phyloP scores from a whole-genome alignment of 2,329 filamentous ascomycete genomes.

The Ceratocystis albifundus region DNA sequence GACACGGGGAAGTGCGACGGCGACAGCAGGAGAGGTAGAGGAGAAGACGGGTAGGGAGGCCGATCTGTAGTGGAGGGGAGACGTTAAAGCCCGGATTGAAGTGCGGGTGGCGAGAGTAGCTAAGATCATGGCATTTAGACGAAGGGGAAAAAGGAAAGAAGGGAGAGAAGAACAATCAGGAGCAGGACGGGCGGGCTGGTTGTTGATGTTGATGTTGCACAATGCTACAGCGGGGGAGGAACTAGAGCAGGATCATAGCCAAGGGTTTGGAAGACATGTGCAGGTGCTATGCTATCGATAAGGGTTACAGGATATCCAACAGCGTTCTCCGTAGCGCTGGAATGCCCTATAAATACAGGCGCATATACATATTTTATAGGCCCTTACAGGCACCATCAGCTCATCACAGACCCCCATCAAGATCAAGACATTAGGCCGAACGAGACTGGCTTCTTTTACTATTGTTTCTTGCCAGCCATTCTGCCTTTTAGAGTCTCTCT shows the following conservation, averaged over 20 bases:
- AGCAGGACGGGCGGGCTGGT: not conserved
- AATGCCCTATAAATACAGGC: not conserved
- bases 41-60: not conserved
- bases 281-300: not conserved
- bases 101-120: not conserved
- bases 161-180: not conserved
- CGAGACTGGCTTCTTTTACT: too few relatives aligned
- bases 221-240: not conserved
- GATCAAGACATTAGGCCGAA: too few relatives aligned
- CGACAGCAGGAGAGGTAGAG: not conserved
- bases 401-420: too few relatives aligned
- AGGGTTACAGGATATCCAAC: not conserved
- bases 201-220: not conserved
- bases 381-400: too few relatives aligned
- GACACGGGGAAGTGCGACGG: not conserved
- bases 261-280: not conserved
- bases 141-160: not conserved
- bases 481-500: not conserved
- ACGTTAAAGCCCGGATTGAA: not conserved
- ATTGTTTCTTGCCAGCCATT: not conserved
- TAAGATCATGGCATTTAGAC: conserved; percentile 15
- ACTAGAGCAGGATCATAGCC: not conserved
- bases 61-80: not conserved
- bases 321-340: not conserved
- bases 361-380: too few relatives aligned